Evolutionary conservation across 176 grass and related monocot genomes (phyloP), one percentile per base, ranked within the genome.

Genomic region (Oryza meyeriana): DNA sequence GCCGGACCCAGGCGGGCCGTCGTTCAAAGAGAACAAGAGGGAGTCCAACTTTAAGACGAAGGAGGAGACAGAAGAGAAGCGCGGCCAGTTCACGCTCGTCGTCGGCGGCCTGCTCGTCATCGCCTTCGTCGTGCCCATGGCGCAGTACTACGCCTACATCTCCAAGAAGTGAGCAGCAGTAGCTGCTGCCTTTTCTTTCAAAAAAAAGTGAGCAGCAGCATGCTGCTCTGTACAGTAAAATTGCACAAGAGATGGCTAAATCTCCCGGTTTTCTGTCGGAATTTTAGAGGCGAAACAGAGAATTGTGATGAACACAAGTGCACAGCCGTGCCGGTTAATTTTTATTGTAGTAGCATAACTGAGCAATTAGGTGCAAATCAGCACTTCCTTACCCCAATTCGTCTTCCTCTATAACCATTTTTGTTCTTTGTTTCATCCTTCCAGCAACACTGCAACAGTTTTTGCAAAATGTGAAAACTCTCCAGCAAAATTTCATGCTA

Each of bases 51-150:
- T 92, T 87, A 95, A 92, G 70, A 94, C 88, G 48, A 90, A 58
- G 84, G 91, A 93, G 76, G 93, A 99, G 79, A 99, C 93, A 12
- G 96, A 99, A 34, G 93, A 95, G 63, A 99, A 99, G 85, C 89
- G 96, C n/a, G 89, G 96, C 4, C 96, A 99, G 86, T 99, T 99
- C 85, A 89, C 89, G 33, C 91, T 99, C 64, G 93, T 99, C 52
- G 96, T 99, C 69, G 96, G 91, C 44, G 96, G 96, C 47, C 88
- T 99, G 73, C 76, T 99, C 67, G 96, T 92, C 76, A 95, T 99
- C 76, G 96, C 96, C 61, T 94, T 99, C 85, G 91, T 99, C 52
- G 96, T 99, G 79, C 96, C 96, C 32, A 99, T 99, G 96, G 96
- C 96, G 74, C 96, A 99, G 79, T 99, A 99, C 69, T 99, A 99